A percentile compares a stretch with the other conserved stretches of the same genome.
Evolutionary conservation across 2,329 filamentous ascomycete genomes (phyloP).

Genomic region (Diaporthe longicolla): DNA sequence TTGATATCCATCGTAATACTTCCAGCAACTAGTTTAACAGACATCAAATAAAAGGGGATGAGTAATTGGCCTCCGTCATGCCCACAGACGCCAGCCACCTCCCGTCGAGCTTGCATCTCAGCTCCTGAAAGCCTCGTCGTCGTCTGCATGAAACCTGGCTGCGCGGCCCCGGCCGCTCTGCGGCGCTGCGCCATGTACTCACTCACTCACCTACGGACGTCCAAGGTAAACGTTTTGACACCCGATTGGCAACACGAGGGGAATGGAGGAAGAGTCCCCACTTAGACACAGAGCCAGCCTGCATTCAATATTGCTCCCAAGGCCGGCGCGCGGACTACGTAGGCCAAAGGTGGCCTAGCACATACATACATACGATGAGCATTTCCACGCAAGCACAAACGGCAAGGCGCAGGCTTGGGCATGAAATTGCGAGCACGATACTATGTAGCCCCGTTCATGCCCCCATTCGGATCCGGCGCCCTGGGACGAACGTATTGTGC

Average conservation of each 20-base stretch:
- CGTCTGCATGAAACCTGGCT: constrained; percentile 22
- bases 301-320: background rate
- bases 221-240: no score
- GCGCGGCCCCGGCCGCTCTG: constrained; percentile 25
- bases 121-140: background rate
- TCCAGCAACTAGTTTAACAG: constrained; percentile 19
- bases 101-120: background rate
- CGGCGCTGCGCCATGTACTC: background rate
- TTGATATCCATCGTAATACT: background rate
- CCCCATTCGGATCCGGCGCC: constrained; percentile 12
- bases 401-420: constrained; percentile 11
- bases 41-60: background rate
- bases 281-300: background rate
- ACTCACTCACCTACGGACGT: background rate
- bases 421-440: constrained; percentile 21
- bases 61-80: background rate
- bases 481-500: constrained; percentile 4
- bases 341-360: background rate
- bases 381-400: background rate
- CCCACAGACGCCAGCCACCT: constrained; percentile 11
- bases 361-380: background rate
- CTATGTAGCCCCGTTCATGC: constrained; percentile 8
- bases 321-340: background rate
- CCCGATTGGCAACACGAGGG: constrained; percentile 6
- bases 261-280: background rate